Evolutionary conservation across 768 basidiomycete species (phyloP), one percentile per base, ranked within the genome.

Genomic region (Fibroporia radiculosa): DNA sequence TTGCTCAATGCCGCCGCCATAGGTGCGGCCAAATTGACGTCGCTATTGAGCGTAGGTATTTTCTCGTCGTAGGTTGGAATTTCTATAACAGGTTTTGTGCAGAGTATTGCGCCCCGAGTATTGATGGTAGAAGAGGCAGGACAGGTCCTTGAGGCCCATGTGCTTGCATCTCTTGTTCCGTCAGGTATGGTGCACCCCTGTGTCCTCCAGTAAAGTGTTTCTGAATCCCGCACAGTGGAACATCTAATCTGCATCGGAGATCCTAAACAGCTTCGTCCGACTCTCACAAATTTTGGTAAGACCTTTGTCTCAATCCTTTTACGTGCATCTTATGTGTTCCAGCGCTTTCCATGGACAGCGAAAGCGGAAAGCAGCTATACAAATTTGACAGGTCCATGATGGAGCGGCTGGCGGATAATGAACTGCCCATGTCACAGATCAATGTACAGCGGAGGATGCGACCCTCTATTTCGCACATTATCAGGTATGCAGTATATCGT

Each of bases 231-330:
- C n/a, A 31, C 43, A 49, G 71, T 88, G 0, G 72, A 87, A 48
- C 85, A 89, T 29, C 66, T 89, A 16, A 85, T 90, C 47, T 65
- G 80, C 33, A 87, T 89, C n/a, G 87, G 87, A 0, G 86, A 90
- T 49, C 86, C 86, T 6, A 66, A 74, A 1, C 87, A 89, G 59
- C 69, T 90, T 1, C 74, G 86, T 1, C 85, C 82, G 0, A 84
- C 71, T 0, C 48, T 86, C 35, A 75, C n/a, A 18, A 38, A 16
- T 6, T 38, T 38, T 22, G 13, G 37, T 38, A 22, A 38, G 37
- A 3, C 6, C 7, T 13, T 38, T 6, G 18, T 36, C 16, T 11
- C 8, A 36, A 11, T 36, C 7, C 7, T 12, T 7, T 11, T 7
- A 8, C 34, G 19, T 7, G 12, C 16, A 12, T 23, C 24, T 18